phyloP scores from a whole-genome alignment of 345 rosid species.

The Acer negundo region DNA sequence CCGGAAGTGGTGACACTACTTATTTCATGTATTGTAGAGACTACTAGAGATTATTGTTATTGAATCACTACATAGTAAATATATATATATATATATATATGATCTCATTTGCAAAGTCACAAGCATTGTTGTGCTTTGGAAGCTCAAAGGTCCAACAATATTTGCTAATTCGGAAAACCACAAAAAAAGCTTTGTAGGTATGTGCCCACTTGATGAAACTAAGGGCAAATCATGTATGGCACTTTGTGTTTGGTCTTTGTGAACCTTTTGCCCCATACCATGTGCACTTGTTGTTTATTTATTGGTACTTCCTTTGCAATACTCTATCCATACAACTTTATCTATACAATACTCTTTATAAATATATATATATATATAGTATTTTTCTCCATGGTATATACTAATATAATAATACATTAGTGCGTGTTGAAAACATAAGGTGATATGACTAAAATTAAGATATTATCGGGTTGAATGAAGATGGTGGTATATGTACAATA shows the following conservation, averaged over 20 bases:
- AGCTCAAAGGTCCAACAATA: background rate
- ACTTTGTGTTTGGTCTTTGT: conserved; percentile 29
- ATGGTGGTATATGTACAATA: too few species aligned
- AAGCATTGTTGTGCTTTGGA: background rate
- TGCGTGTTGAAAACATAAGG: too few species aligned
- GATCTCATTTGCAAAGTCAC: background rate
- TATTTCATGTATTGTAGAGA: background rate
- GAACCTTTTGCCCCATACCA: conserved; percentile 29
- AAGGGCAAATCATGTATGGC: conserved; percentile 20
- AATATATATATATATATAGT: too few species aligned
- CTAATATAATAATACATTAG: too few species aligned
- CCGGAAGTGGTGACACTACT: background rate
- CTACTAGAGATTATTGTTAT: background rate
- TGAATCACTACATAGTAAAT: background rate
- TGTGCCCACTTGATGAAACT: conserved; percentile 19
- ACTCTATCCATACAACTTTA: conserved; percentile 4
- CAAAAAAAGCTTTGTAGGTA: conserved; percentile 14
- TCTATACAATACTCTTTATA: background rate
- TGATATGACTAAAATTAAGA: too few species aligned
- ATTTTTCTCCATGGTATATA: too few species aligned
- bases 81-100: too few species aligned
- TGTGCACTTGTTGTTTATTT: conserved; percentile 18
- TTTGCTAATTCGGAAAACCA: conserved; percentile 8
- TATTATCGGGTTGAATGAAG: too few species aligned
- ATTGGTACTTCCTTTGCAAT: conserved; percentile 10